These are phyloP conservation scores for Aegilops speltoides DNA, from an alignment of 176 grass and related monocot species.

Conservation along the genomic window DNA sequence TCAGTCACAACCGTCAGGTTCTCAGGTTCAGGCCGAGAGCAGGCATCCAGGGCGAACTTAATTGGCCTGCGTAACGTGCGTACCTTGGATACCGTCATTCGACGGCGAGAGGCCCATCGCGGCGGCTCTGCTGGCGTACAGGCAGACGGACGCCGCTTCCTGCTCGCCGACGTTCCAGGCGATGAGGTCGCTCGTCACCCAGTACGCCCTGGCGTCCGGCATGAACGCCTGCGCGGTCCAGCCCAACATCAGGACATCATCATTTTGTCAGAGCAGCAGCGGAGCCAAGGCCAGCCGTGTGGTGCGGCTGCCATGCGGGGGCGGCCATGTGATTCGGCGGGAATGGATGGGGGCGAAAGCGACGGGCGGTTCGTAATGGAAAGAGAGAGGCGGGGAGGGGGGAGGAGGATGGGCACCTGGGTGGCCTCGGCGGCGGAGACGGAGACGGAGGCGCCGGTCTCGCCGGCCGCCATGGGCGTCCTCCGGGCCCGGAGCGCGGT, in stretches of 20 bases:
- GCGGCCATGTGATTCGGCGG: neutral
- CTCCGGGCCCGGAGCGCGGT: neutral
- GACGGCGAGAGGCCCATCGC: slow-evolving; percentile 28
- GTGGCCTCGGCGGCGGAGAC: neutral
- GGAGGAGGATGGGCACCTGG: slow-evolving; percentile 29
- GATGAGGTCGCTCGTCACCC: slow-evolving; percentile 63
- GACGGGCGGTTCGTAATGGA: neutral
- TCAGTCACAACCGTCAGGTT: neutral
- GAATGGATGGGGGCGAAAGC: neutral
- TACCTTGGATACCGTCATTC: slow-evolving; percentile 59
- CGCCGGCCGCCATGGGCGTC: slow-evolving; percentile 22
- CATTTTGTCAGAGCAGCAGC: neutral
- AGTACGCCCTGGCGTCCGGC: slow-evolving; percentile 66
- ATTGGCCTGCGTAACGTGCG: neutral
- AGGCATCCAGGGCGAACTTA: neutral
- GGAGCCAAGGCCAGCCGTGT: neutral
- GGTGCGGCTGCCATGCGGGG: neutral
- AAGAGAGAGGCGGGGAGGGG: neutral
- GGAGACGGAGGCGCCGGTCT: neutral
- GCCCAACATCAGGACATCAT: neutral
- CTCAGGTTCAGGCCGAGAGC: neutral
- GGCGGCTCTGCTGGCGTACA: slow-evolving; percentile 69
- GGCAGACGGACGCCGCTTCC: slow-evolving; percentile 47
- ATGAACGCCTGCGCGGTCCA: slow-evolving; percentile 37
- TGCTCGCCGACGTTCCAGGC: slow-evolving; percentile 58